Evolutionary conservation across 352 stramenopile genomes (phyloP).

Genomic region (Pythium vanterpoolii): DNA sequence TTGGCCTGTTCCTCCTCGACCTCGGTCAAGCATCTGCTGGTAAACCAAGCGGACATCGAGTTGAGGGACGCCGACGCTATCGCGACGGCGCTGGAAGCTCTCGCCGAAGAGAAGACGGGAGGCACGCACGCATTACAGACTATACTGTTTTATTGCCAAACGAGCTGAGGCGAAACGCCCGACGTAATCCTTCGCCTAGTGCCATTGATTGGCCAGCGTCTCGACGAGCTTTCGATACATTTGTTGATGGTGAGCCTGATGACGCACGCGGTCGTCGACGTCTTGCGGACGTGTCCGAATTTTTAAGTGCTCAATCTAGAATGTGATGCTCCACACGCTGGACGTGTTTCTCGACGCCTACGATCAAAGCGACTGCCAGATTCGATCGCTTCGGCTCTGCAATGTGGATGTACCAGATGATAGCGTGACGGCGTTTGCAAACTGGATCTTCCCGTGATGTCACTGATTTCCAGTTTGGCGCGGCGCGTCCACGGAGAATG

Average conservation of each 20-base stretch:
- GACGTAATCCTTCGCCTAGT: not conserved
- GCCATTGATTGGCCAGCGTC: not conserved
- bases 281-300: not conserved
- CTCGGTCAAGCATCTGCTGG: conserved; percentile 17
- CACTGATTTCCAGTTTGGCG: no score
- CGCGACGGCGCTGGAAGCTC: not conserved
- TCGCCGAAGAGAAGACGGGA: not conserved
- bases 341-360: conserved; percentile 16
- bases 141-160: not conserved
- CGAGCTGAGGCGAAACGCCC: not conserved
- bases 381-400: no score
- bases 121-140: not conserved
- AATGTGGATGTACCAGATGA: no score
- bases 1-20: not conserved
- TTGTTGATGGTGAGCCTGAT: not conserved
- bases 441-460: no score
- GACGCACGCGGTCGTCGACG: not conserved
- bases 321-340: conserved; percentile 10
- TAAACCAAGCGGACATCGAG: conserved; percentile 8
- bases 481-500: no score
- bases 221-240: conserved; percentile 4
- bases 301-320: conserved; percentile 5
- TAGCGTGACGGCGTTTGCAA: no score
- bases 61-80: not conserved
- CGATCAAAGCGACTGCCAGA: conserved; percentile 2